Evolutionary conservation across 2,329 filamentous ascomycete genomes (phyloP), one percentile per base, ranked within the genome.

Genomic region (Ophiostoma pallidulum): DNA sequence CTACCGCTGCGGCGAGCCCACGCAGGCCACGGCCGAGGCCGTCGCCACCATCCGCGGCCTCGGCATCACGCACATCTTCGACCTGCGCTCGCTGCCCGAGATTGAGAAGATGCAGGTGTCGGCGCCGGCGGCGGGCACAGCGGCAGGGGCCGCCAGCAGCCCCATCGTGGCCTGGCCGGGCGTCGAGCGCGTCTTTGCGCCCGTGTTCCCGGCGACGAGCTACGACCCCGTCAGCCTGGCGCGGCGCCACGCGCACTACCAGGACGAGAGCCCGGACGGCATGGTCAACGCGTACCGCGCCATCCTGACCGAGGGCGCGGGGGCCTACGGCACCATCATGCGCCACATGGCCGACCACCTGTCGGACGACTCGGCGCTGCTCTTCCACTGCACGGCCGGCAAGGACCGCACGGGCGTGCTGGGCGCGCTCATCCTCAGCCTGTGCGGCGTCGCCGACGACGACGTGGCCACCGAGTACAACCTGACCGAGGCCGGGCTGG

Each of bases 361-460:
- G 1, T n/a, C 26, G 2, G 13, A 43, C 22, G 18, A 46, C 12
- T 24, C 20, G 5, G 46, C 42, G 8, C 35, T 49, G 5, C 43
- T 51, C 12, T 38, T 88, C 8, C 84, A 90, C 59, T 89, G 85
- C 62, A 85, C 83, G 0, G 83, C 82, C 0, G 85, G 85, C 12
- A 90, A 90, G 63, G 85, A 90, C 61, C 72, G 85, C 37, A 89
- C 85, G 0, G 85, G 85, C 2, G 72, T 89, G 4, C 65, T 87
- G 38, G 75, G 78, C 41, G 84, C 82, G 3, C 56, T 90, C 35
- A 60, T 89, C 8, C 68, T 87, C 33, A 65, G 74, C 22, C 68
- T 87, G 24, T 78, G 78, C 8, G 79, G 80, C 4, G 78, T 86
- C 0, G 62, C 70, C 1, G 72, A 79, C 53, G 67, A 75, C 29